Evolutionary conservation across 345 rosid genomes (phyloP).

Genomic region (Trapa incisa): DNA sequence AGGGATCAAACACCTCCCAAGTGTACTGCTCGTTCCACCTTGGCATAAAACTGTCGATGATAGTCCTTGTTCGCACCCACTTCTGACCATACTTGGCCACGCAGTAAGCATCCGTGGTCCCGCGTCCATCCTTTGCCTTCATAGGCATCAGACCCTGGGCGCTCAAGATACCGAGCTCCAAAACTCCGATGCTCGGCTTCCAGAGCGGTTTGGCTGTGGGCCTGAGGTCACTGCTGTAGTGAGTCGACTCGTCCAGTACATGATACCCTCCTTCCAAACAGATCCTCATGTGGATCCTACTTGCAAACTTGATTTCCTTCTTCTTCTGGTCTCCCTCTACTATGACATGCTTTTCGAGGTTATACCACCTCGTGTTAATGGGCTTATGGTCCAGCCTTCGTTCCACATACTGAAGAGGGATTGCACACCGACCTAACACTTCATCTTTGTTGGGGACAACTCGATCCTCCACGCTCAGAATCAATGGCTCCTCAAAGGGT

Average conservation of each 20-base stretch:
- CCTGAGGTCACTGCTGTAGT: slow-evolving; percentile 36
- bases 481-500: slow-evolving; percentile 37
- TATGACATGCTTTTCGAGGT: slow-evolving; percentile 21
- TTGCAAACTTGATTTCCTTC: slow-evolving; percentile 25
- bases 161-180: slow-evolving; percentile 41
- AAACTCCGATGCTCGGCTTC: slow-evolving; percentile 26
- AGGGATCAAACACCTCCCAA: slow-evolving; percentile 39
- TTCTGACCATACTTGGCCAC: slow-evolving; percentile 37
- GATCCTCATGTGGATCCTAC: slow-evolving; percentile 23
- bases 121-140: slow-evolving; percentile 29
- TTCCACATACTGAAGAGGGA: slow-evolving; percentile 17
- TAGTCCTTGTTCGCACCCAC: slow-evolving; percentile 32
- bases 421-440: slow-evolving; percentile 26
- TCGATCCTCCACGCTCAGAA: slow-evolving; percentile 33
- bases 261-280: slow-evolving; percentile 50
- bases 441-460: slow-evolving; percentile 26
- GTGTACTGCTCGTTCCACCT: slow-evolving; percentile 36
- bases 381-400: slow-evolving; percentile 18
- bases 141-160: slow-evolving; percentile 29
- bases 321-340: slow-evolving; percentile 16
- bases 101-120: slow-evolving; percentile 35
- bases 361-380: slow-evolving; percentile 18
- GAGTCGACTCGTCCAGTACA: slow-evolving; percentile 40
- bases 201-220: slow-evolving; percentile 27
- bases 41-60: slow-evolving; percentile 22